phyloP scores from a whole-genome alignment of 306 rosid genomes.

The Luffa aegyptiaca region DNA sequence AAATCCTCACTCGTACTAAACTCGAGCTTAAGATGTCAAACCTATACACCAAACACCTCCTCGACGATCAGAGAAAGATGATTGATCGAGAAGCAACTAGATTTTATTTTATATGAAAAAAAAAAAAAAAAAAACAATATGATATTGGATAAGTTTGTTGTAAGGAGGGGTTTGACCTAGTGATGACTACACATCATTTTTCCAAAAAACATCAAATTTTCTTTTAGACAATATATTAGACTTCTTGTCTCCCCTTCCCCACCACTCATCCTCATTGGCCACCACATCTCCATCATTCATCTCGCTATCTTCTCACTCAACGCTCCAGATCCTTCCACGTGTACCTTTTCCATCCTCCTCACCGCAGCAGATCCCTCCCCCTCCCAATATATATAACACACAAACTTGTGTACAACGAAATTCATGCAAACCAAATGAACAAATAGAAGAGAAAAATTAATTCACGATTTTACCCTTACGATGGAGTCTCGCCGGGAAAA shows the following conservation, averaged over 20 bases:
- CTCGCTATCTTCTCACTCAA: background rate
- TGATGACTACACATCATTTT: background rate
- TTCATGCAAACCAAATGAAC: conserved; percentile 23
- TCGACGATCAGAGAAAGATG: too few species aligned
- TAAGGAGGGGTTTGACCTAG: background rate
- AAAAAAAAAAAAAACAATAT: background rate
- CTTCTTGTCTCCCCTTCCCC: background rate
- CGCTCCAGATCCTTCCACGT: background rate
- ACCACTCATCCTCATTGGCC: background rate
- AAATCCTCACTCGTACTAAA: background rate
- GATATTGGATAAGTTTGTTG: background rate
- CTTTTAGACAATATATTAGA: background rate
- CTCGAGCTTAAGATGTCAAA: too few species aligned
- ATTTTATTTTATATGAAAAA: too few species aligned
- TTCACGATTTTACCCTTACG: background rate
- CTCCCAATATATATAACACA: background rate
- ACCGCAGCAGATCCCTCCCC: background rate
- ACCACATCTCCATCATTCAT: conserved; percentile 1
- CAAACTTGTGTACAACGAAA: background rate
- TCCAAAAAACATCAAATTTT: background rate
- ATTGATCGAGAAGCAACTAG: background rate
- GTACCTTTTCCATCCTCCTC: background rate
- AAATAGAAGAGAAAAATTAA: background rate
- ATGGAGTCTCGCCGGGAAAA: conserved; percentile 24
- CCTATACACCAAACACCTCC: background rate